These are phyloP conservation scores for Colletotrichum camelliae DNA, from an alignment of 2,329 filamentous ascomycete genomes.

Conservation along the genomic window DNA sequence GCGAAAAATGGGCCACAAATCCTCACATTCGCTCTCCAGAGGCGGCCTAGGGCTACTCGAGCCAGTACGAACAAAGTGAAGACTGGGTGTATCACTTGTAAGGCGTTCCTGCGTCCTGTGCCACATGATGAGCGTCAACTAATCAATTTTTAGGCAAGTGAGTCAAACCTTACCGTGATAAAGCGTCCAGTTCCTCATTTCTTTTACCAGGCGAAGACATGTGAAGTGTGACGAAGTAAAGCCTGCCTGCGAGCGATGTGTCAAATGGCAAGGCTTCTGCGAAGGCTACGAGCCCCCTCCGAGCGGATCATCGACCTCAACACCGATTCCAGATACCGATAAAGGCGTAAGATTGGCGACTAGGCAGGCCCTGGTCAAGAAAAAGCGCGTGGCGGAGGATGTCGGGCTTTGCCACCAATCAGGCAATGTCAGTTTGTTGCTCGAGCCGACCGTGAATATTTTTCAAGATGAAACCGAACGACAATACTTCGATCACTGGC, in stretches of 20 bases:
- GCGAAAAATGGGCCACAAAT: neutral
- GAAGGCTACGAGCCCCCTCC: slow-evolving; percentile 31
- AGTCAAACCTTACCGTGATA: slow-evolving; percentile 8
- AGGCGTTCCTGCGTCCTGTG: slow-evolving; percentile 19
- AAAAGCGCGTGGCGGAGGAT: neutral
- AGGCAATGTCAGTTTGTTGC: neutral
- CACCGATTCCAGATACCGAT: neutral
- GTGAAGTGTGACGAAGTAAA: slow-evolving; percentile 42
- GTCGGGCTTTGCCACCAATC: neutral
- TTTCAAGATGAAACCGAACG: slow-evolving; percentile 26
- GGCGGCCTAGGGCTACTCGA: slow-evolving; percentile 33
- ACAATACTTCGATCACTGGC: slow-evolving; percentile 32
- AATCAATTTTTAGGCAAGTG: slow-evolving; percentile 29
- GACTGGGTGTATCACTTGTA: slow-evolving; percentile 36
- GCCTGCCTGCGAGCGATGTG: slow-evolving; percentile 37
- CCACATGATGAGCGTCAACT: neutral
- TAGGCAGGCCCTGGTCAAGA: neutral
- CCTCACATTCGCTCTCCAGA: slow-evolving; percentile 32
- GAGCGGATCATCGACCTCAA: neutral
- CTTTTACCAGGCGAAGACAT: slow-evolving; percentile 32
- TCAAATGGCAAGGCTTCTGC: slow-evolving; percentile 40
- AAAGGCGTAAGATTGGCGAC: neutral
- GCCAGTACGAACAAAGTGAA: slow-evolving; percentile 36
- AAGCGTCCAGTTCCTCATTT: neutral
- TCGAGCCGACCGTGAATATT: neutral